phyloP scores from a whole-genome alignment of 2,329 filamentous ascomycete genomes.

The Fusarium mexicanum region DNA sequence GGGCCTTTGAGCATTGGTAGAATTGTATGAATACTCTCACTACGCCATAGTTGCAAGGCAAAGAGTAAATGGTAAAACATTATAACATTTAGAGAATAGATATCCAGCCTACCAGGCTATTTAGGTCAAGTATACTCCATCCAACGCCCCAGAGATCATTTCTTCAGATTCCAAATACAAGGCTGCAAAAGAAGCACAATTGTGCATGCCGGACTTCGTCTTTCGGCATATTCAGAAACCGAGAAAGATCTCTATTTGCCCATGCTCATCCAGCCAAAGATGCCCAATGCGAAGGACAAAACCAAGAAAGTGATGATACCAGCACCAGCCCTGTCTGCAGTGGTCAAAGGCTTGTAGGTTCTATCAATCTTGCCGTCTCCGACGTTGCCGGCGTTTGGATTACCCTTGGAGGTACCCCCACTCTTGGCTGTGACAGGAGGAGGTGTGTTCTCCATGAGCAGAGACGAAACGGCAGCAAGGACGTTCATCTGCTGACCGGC shows the following conservation, averaged over 20 bases:
- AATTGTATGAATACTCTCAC: not conserved
- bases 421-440: constrained; percentile 56
- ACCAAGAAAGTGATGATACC: constrained; percentile 59
- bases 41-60: not conserved
- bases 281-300: constrained; percentile 50
- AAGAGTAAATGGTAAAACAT: constrained; percentile 1
- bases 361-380: constrained; percentile 49
- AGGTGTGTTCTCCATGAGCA: constrained; percentile 56
- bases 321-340: constrained; percentile 58
- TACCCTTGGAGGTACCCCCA: constrained; percentile 62
- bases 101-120: constrained; percentile 36
- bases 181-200: constrained; percentile 21
- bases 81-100: constrained; percentile 18
- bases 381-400: constrained; percentile 54
- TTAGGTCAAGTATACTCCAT: constrained; percentile 37
- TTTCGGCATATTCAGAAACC: constrained; percentile 21
- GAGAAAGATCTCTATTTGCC: constrained; percentile 42
- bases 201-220: constrained; percentile 11
- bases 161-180: constrained; percentile 25
- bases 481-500: constrained; percentile 70
- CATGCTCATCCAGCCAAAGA: constrained; percentile 61
- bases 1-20: not conserved
- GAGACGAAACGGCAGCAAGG: constrained; percentile 63
- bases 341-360: constrained; percentile 50
- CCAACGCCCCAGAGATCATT: constrained; percentile 37